A percentile compares a stretch with the other conserved stretches of the same genome.
Conservation (phyloP, 2,329 filamentous ascomycete genomes). For the Pseudocercospora fijiensis region DNA sequence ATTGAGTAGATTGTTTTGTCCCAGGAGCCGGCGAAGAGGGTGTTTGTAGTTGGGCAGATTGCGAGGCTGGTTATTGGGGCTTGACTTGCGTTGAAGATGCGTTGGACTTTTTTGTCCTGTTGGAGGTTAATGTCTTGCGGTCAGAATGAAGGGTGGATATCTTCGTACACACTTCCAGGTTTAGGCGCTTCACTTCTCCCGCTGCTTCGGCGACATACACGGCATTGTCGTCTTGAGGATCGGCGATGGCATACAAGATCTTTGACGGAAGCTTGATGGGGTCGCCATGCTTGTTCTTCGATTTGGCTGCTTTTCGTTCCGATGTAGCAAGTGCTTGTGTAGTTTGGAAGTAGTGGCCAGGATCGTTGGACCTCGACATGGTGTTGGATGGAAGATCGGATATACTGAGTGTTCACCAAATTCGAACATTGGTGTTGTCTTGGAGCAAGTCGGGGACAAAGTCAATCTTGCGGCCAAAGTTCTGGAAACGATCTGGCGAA, state of each 20-base stretch:
- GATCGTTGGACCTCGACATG: conserved; percentile 69
- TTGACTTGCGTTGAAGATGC: conserved; percentile 68
- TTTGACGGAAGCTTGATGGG: conserved; percentile 83
- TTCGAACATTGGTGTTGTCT: neutral
- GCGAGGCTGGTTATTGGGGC: conserved; percentile 79
- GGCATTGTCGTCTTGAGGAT: conserved; percentile 58
- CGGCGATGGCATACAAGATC: conserved; percentile 69
- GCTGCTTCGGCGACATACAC: conserved; percentile 84
- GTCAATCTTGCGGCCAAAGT: neutral
- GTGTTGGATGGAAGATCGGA: neutral
- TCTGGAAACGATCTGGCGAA: conserved; percentile 2
- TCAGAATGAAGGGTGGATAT: neutral
- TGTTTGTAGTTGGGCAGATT: conserved; percentile 53
- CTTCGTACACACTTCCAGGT: conserved; percentile 67
- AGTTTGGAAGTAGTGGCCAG: conserved; percentile 88
- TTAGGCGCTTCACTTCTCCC: conserved; percentile 72
- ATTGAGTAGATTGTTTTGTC: conserved; percentile 90
- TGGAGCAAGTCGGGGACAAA: neutral
- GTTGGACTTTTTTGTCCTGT: conserved; percentile 48
- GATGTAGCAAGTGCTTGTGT: conserved; percentile 58
- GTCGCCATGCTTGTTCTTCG: conserved; percentile 79
- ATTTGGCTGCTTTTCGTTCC: conserved; percentile 66
- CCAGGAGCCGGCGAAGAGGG: conserved; percentile 86
- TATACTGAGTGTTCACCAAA: neutral
- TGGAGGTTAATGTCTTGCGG: conserved; percentile 2